A percentile compares a stretch with the other conserved stretches of the same genome.
Evolutionary conservation across 73 alveolate genomes (phyloP).

Genomic region (Uronychia setigera): DNA sequence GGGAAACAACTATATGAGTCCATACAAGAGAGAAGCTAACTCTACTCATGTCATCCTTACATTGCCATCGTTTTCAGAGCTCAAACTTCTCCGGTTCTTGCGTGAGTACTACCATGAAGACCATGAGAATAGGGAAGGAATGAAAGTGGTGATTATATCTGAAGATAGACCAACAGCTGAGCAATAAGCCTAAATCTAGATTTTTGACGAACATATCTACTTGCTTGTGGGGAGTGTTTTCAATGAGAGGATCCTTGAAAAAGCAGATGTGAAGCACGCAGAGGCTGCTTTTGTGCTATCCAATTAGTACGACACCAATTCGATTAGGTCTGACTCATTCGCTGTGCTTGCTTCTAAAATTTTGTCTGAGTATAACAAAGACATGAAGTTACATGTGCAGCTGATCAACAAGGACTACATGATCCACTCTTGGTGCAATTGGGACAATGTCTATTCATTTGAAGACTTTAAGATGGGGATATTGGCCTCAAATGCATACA

Average conservation of each 20-base stretch:
- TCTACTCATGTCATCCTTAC: constrained; percentile 54
- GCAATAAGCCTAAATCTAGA: constrained; percentile 35
- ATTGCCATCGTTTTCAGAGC: constrained; percentile 44
- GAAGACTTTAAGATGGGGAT: constrained; percentile 68
- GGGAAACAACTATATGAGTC: constrained; percentile 21
- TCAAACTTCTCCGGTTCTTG: constrained; percentile 56
- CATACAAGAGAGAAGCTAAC: constrained; percentile 35
- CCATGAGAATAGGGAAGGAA: constrained; percentile 61
- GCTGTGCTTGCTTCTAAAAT: constrained; percentile 65
- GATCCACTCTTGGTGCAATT: constrained; percentile 70
- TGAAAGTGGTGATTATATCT: constrained; percentile 57
- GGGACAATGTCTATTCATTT: constrained; percentile 71
- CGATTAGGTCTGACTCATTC: constrained; percentile 54
- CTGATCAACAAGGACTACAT: constrained; percentile 60
- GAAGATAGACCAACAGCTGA: constrained; percentile 53
- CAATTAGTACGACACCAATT: constrained; percentile 49
- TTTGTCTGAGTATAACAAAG: constrained; percentile 44
- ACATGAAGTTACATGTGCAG: constrained; percentile 55
- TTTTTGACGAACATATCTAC: constrained; percentile 57
- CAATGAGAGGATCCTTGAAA: constrained; percentile 36
- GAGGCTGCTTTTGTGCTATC: constrained; percentile 68
- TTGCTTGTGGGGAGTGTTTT: constrained; percentile 59
- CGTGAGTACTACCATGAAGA: constrained; percentile 71
- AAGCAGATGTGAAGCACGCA: constrained; percentile 57
- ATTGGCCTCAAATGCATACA: constrained; percentile 71